Base-by-base conservation (phyloP, 2,329 filamentous ascomycete genomes). In the Neofusicoccum umdonicola region DNA sequence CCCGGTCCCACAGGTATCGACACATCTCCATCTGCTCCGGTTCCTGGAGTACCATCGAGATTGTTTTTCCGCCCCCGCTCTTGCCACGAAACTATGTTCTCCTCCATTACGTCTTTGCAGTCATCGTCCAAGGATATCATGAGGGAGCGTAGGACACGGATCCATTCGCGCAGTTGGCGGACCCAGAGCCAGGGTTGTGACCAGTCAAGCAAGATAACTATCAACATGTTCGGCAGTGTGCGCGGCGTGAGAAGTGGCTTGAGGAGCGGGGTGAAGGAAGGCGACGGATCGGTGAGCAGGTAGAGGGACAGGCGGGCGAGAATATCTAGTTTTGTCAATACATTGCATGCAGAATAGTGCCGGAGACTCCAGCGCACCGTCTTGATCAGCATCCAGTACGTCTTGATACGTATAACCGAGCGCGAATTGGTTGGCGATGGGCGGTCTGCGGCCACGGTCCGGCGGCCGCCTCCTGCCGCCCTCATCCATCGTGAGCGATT, bases 161-260 rank as follows among this genome's bases (percentile, higher is more conserved):
- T 88, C 95, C 95, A 99, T 74, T 90, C 90, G 73, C 92, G 87
- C 65, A 99, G 82, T 77, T 97, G 90, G 66, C 92, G 87, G 73
- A 97, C 85, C 92, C 96, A 99, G 67, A 88, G 83, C 88, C 95
- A 97, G 13, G 95, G 95, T 74, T 95, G 88, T 65, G 91, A 90
- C 95, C 95, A 99, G 80, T 97, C 93, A 48, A 99, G 84, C n/a
- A 99, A 82, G 71, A 99, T 88, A 67, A 96, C 91, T 68, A 98
- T 73, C 31, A 96, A 85, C 52, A 91, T 96, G 76, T 96, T 90
- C 35, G 91, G 89, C 73, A 97, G 90, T 6, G 92, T 89, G 77
- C 91, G 87, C 48, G 91, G 88, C 17, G 90, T 96, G 66, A 97
- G 85, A 60, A 97, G 89, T 27, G 93, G 93, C 69, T 88, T 88